phyloP scores from a whole-genome alignment of 1,284 basidiomycete genomes.

The Porogramme epimiltina region DNA sequence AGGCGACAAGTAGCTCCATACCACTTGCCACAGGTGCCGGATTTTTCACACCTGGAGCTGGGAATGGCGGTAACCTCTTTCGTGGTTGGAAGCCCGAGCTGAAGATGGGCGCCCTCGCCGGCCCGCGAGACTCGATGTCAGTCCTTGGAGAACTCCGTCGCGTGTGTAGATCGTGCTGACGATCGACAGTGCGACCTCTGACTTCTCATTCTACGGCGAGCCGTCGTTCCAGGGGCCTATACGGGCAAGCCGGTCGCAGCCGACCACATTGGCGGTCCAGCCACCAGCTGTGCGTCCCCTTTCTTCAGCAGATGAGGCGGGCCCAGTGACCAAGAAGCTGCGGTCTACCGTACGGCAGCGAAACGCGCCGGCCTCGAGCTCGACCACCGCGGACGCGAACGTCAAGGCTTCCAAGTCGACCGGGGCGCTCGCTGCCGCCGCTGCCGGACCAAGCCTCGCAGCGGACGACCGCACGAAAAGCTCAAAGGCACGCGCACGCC shows the following conservation, averaged over 20 bases:
- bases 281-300: constrained; percentile 62
- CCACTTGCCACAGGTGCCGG: constrained; percentile 63
- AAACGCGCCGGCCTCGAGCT: constrained; percentile 38
- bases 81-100: constrained; percentile 53
- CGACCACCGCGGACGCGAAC: constrained; percentile 28
- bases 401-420: constrained; percentile 53
- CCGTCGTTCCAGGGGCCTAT: constrained; percentile 53
- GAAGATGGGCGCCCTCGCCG: constrained; percentile 46
- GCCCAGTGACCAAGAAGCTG: constrained; percentile 73
- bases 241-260: constrained; percentile 35
- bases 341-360: constrained; percentile 64
- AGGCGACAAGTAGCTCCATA: constrained; percentile 42
- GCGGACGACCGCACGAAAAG: constrained; percentile 67
- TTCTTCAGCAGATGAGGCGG: constrained; percentile 78
- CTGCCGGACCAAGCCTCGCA: constrained; percentile 20
- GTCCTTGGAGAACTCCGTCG: constrained; percentile 19
- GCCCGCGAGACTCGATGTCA: constrained; percentile 66
- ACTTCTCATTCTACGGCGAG: constrained; percentile 63
- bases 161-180: no score
- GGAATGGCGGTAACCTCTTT: constrained; percentile 53
- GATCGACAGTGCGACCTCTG: constrained; percentile 54
- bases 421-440: constrained; percentile 40
- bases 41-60: constrained; percentile 78
- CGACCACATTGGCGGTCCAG: constrained; percentile 38
- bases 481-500: constrained; percentile 78